phyloP scores from a whole-genome alignment of 1,284 basidiomycete species.

The Pascua guehoae region DNA sequence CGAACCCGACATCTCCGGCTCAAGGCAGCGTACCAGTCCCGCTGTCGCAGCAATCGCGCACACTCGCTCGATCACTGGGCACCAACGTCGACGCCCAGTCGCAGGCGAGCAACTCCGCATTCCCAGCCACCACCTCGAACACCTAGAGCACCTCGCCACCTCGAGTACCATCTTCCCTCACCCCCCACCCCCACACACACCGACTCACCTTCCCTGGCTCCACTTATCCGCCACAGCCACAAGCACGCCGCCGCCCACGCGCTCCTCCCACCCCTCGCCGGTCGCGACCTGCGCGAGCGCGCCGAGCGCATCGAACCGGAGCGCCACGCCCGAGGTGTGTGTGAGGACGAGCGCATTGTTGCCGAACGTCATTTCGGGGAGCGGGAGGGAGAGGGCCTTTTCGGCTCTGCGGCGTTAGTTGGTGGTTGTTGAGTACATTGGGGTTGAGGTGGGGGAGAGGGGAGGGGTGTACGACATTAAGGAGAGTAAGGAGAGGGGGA shows the following conservation, averaged over 20 bases:
- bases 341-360: slow-evolving; percentile 68
- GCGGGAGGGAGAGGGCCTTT: slow-evolving; percentile 68
- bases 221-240: slow-evolving; percentile 93
- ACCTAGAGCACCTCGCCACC: too few relatives aligned
- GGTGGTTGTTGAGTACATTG: background rate
- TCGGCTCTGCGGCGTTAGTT: slow-evolving; percentile 57
- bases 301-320: slow-evolving; percentile 65
- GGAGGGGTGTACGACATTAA: background rate
- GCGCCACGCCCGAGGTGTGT: slow-evolving; percentile 56
- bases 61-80: too few relatives aligned
- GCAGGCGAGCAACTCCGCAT: too few relatives aligned
- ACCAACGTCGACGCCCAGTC: too few relatives aligned
- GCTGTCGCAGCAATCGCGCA: too few relatives aligned
- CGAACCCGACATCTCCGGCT: too few relatives aligned
- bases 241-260: slow-evolving; percentile 83
- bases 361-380: slow-evolving; percentile 98
- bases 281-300: slow-evolving; percentile 73
- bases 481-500: background rate
- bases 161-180: background rate
- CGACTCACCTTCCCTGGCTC: slow-evolving; percentile 60
- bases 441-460: background rate
- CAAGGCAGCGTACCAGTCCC: too few relatives aligned
- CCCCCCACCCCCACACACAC: slow-evolving; percentile 48
- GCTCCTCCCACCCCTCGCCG: slow-evolving; percentile 62
- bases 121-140: too few relatives aligned